These are phyloP conservation scores for Dictyostelium capitatum DNA, from an alignment of 78 protist genomes.

Conservation along the genomic window DNA sequence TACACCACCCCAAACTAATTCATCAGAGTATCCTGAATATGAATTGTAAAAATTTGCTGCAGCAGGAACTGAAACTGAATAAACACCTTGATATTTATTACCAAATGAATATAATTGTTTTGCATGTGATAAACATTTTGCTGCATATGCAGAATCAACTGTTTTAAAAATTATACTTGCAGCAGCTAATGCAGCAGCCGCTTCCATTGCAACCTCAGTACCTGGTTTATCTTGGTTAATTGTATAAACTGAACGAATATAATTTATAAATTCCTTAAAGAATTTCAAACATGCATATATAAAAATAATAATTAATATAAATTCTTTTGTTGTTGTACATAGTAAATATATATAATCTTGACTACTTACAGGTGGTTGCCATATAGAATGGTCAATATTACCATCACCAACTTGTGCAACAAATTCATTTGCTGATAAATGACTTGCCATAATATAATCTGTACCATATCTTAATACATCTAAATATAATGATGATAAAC, in stretches of 20 bases:
- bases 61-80: slow-evolving; percentile 20
- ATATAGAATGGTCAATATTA: slow-evolving; percentile 53
- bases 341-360: too few species aligned
- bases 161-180: slow-evolving; percentile 36
- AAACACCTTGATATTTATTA: slow-evolving; percentile 28
- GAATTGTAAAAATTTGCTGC: slow-evolving; percentile 56
- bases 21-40: slow-evolving; percentile 71
- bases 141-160: slow-evolving; percentile 18
- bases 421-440: slow-evolving; percentile 19
- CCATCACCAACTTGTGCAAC: slow-evolving; percentile 76
- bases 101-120: slow-evolving; percentile 32
- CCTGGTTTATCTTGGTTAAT: slow-evolving; percentile 35
- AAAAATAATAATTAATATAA: too few species aligned
- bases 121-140: slow-evolving; percentile 34
- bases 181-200: slow-evolving; percentile 44
- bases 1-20: slow-evolving; percentile 69
- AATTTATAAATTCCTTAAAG: not conserved
- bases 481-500: not conserved
- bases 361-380: slow-evolving; percentile 68
- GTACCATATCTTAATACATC: slow-evolving; percentile 59
- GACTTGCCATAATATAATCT: slow-evolving; percentile 63
- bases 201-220: slow-evolving; percentile 73
- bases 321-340: too few species aligned
- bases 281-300: too few species aligned
- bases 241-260: slow-evolving; percentile 31